Percentiles rank a stretch among this genome's conserved stretches.
Conservation (phyloP, 208 protist genomes). For the Acanthamoeba sp. region DNA sequence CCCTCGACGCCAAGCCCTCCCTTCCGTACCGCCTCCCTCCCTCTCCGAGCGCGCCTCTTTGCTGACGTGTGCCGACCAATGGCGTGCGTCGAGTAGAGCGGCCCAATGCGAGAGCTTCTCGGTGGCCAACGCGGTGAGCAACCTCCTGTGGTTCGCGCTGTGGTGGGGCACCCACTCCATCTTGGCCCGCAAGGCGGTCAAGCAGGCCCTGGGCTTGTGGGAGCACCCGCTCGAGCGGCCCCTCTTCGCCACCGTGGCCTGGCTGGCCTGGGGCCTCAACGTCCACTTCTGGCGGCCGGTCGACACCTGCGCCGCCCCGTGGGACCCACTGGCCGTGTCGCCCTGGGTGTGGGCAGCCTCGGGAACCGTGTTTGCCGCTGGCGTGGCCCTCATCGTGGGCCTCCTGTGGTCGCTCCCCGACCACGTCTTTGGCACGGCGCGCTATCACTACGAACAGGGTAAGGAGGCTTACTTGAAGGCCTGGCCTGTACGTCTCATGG, state of each 20-base stretch:
- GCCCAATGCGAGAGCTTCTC: neutral
- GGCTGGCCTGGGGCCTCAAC: conserved; percentile 25
- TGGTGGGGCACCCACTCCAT: conserved; percentile 46
- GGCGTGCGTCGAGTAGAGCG: neutral
- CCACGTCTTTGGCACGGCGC: conserved; percentile 19
- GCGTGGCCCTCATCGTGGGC: conserved; percentile 20
- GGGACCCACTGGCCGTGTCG: conserved; percentile 25
- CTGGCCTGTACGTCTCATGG: neutral
- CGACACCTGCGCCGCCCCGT: neutral
- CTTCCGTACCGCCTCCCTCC: neutral
- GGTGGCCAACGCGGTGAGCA: neutral
- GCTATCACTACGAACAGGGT: conserved; percentile 42
- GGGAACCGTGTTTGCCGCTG: neutral
- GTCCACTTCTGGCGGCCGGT: conserved; percentile 15
- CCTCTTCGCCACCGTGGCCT: conserved; percentile 13
- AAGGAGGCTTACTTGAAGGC: neutral
- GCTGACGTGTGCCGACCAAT: too few species aligned
- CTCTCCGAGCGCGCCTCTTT: neutral
- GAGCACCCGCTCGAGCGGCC: conserved; percentile 25
- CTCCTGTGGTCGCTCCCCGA: conserved; percentile 27
- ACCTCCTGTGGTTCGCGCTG: conserved; percentile 33
- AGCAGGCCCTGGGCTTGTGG: conserved; percentile 29
- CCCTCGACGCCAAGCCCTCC: conserved; percentile 41
- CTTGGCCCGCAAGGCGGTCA: conserved; percentile 15
- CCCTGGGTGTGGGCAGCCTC: conserved; percentile 10